Percentiles rank a stretch among this genome's conserved stretches.
Conservation (phyloP, 306 rosid species). For the Neltuma alba region DNA sequence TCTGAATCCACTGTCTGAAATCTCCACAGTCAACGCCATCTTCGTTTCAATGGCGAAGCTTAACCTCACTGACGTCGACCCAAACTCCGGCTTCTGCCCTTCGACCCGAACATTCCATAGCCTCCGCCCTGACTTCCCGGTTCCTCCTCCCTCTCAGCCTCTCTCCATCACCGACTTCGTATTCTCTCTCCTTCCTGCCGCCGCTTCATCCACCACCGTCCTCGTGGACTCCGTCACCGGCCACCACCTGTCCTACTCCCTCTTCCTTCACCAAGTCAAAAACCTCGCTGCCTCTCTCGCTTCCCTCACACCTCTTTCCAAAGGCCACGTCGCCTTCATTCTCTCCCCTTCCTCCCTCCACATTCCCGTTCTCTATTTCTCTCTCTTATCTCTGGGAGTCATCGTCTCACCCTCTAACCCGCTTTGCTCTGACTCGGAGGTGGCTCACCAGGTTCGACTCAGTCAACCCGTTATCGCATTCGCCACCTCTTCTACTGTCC, state of each 20-base stretch:
- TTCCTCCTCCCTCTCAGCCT: constrained; percentile 63
- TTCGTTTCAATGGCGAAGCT: constrained; percentile 38
- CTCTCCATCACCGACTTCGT: constrained; percentile 60
- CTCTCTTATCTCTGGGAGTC: background rate
- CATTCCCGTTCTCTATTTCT: background rate
- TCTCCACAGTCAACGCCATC: background rate
- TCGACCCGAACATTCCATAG: constrained; percentile 54
- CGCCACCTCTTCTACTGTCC: constrained; percentile 36
- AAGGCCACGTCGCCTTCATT: background rate
- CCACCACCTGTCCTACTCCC: constrained; percentile 53
- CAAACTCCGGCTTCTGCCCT: constrained; percentile 58
- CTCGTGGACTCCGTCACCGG: constrained; percentile 62
- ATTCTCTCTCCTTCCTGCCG: constrained; percentile 56
- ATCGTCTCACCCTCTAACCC: background rate
- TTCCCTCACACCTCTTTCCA: background rate
- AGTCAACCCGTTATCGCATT: background rate
- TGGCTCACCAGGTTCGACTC: background rate
- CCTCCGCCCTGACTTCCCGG: constrained; percentile 71
- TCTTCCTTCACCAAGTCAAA: constrained; percentile 53
- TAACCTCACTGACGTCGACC: constrained; percentile 32
- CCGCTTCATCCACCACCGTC: constrained; percentile 39
- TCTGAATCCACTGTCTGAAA: background rate
- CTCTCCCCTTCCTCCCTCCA: background rate
- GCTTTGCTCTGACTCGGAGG: background rate
- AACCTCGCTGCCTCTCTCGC: constrained; percentile 49